These are phyloP conservation scores for Amanita jacksonii DNA, from an alignment of 768 basidiomycete species.

Conservation along the genomic window DNA sequence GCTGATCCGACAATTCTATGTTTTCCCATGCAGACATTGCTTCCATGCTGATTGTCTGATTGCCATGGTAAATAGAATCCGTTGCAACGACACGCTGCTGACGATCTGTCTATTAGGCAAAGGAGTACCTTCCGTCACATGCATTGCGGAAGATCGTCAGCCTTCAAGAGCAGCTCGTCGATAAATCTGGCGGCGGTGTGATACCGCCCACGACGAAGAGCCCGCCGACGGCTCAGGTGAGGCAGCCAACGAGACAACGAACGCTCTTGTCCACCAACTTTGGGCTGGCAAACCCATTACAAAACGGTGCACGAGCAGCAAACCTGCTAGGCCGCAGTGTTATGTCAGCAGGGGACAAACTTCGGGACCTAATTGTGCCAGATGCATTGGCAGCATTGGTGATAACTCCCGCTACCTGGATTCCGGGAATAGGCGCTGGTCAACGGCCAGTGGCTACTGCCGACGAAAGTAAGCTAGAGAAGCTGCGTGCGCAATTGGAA, in stretches of 20 bases:
- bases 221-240: constrained; percentile 21
- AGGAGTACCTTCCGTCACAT: constrained; percentile 79
- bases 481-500: constrained; percentile 76
- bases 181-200: constrained; percentile 26
- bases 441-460: constrained; percentile 33
- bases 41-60: constrained; percentile 99
- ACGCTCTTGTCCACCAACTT: constrained; percentile 73
- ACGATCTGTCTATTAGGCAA: constrained; percentile 48
- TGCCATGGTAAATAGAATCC: constrained; percentile 57
- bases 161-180: constrained; percentile 78
- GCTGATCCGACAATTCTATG: constrained; percentile 89
- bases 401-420: constrained; percentile 62
- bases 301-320: constrained; percentile 56
- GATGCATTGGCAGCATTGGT: constrained; percentile 86
- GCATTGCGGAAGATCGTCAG: constrained; percentile 78
- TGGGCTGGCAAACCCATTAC: constrained; percentile 40
- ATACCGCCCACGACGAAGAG: constrained; percentile 20
- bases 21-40: constrained; percentile 95
- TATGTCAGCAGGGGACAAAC: constrained; percentile 78
- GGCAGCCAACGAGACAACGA: constrained; percentile 45
- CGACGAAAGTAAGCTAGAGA: constrained; percentile 56
- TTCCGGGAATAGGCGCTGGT: constrained; percentile 55
- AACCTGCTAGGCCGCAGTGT: constrained; percentile 70
- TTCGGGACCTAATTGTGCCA: constrained; percentile 89
- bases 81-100: not conserved